phyloP scores from a whole-genome alignment of 176 grass and related monocot genomes.

The Ampelocalamus luodianensis region DNA sequence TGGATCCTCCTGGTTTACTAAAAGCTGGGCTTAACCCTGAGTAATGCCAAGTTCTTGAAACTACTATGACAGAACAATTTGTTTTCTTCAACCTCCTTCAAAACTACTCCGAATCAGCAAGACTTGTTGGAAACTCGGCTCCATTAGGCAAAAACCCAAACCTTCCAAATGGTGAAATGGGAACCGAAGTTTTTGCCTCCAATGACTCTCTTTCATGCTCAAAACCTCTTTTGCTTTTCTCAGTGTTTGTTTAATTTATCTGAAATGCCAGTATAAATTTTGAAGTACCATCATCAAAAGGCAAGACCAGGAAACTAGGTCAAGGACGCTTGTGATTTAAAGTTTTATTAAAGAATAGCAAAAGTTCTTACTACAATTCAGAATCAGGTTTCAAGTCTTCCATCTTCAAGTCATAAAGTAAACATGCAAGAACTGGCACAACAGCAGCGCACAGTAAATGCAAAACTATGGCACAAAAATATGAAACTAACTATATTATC shows the following conservation, averaged over 20 bases:
- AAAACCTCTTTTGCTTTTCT: not conserved
- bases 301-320: not conserved
- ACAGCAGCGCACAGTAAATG: not conserved
- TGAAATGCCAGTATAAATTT: not conserved
- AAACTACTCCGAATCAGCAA: conserved; percentile 35
- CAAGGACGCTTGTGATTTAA: not conserved
- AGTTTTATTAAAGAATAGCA: not conserved
- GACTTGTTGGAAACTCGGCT: conserved; percentile 8
- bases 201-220: conserved; percentile 4
- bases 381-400: conserved; percentile 27
- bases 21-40: not conserved
- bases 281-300: conserved; percentile 14
- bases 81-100: not conserved
- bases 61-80: not conserved
- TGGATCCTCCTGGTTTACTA: conserved; percentile 4
- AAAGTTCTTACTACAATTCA: conserved; percentile 17
- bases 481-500: conserved; percentile 5
- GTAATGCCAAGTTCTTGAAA: not conserved
- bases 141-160: not conserved
- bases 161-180: conserved; percentile 16
- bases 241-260: not conserved
- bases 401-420: conserved; percentile 3
- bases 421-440: conserved; percentile 8
- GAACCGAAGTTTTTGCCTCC: not conserved
- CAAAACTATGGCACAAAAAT: conserved; percentile 22